Evolutionary conservation across 83 land plant species (phyloP), one percentile per base, ranked within the genome.

Genomic region (Picea mariana): DNA sequence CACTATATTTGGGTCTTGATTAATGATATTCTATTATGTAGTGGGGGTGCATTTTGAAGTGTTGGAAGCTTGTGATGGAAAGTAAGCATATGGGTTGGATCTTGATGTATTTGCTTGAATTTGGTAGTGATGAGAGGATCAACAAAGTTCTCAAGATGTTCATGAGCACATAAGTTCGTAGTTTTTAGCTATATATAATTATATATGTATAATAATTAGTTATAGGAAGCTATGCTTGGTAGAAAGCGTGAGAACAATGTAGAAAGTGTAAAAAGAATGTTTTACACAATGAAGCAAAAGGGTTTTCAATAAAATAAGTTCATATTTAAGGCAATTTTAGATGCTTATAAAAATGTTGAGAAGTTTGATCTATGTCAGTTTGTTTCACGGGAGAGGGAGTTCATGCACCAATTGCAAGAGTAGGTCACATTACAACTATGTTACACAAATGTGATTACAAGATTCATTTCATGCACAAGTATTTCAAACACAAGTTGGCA

Each of bases 341-440:
- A 88, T 83, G 93, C 89, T 12, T 95, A 88, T 77, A 86, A 71
- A 84, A 79, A 62, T 62, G 90, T 86, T 9, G 89, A 91, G 9
- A 89, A 91, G 71, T 20, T 69, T 78, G 92, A 92, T 66, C 90
- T 95, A 61, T 95, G 89, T 31, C 78, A 82, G 24, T 62, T 91
- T 87, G 95, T 85, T 59, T 67, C 68, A 31, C 95, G 91, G 62
- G 92, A 95, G 63, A 89, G 88, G 93, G 80, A 69, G 31, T 27
- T 27, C 31, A 27, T 27, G 31, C 31, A 27, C 31, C 31, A 27
- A 27, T 27, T 27, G 31, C 31, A 27, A 27, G 31, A 27, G 31
- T 27, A 27, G 31, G 31, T 27, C 31, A 27, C 31, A 27, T 27
- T 27, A 27, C 31, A 27, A 27, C 31, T 27, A 27, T 27, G 31